Base-by-base conservation (phyloP, 1,139 yeast species). In the Lodderomyces elongisporus region DNA sequence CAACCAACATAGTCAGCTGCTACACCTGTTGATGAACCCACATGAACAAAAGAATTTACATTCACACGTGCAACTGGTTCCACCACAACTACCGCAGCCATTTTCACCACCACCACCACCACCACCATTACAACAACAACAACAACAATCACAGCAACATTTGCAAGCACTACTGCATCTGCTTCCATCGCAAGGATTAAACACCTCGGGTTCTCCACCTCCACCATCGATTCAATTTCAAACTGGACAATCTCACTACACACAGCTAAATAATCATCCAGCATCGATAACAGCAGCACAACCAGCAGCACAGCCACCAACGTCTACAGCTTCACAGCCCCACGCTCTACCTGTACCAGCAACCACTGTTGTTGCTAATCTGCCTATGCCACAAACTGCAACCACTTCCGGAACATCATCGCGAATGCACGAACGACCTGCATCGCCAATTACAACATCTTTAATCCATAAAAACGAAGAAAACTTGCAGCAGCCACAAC, bases 331-430 rank as follows among this genome's bases (percentile, higher is more conserved):
- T 14, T 15, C 16, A 18, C 27, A 14, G 10, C 17, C 10, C 27
- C 27, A 5, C 8, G 18, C 5, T 14, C 14, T 13, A 25, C 28
- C n/a, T 6, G 20, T 4, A 5, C 28, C 5, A 9, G 27, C 27
- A 4, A 9, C 27, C 6, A 15, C 27, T 4, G 6, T 9, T 12
- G 4, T 12, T 12, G 14, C 27, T 20, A 20, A 20, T 20, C 10
- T 20, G 16, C 8, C 28, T 14, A 15, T 26, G n/a, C 20, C 30
- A 27, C n/a, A 29, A 27, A 10, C 31, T 30, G 21, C 33, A 27
- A 10, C 34, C 30, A 14, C 34, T 28, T 14, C n/a, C n/a, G n/a
- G n/a, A n/a, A n/a, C n/a, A n/a, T 16, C 22, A 26, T 4, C 16
- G 29, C 27, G 4, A 27, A 22, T 6, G 12, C 31, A 18, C 25